Conservation (phyloP, 2,329 filamentous ascomycete species). For the Calcarisporium arbuscula region DNA sequence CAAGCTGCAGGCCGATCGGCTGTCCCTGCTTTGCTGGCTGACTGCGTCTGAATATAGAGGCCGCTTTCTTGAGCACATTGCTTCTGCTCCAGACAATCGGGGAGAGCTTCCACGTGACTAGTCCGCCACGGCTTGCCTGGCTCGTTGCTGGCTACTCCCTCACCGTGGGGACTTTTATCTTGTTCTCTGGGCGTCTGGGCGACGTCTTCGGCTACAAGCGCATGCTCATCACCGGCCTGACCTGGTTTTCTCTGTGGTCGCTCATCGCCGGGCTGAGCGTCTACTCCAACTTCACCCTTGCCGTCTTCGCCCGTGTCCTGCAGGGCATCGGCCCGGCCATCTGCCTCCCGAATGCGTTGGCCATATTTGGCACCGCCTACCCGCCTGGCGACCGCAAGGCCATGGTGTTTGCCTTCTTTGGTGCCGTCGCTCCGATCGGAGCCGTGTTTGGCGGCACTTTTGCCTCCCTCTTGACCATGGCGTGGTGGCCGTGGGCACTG, state of each 20-base stretch:
- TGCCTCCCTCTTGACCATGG: slow-evolving; percentile 31
- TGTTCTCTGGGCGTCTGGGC: slow-evolving; percentile 50
- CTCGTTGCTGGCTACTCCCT: slow-evolving; percentile 51
- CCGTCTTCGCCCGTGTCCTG: slow-evolving; percentile 45
- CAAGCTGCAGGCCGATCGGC: not conserved
- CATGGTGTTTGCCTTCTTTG: slow-evolving; percentile 50
- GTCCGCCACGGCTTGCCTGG: slow-evolving; percentile 45
- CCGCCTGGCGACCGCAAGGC: slow-evolving; percentile 50
- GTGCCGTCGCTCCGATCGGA: slow-evolving; percentile 39
- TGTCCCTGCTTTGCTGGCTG: not conserved
- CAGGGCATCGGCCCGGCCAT: slow-evolving; percentile 59
- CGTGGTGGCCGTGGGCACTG: slow-evolving; percentile 43
- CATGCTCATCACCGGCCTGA: slow-evolving; percentile 45
- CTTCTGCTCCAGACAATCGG: slow-evolving; percentile 43
- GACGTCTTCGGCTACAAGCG: slow-evolving; percentile 52
- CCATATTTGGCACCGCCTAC: slow-evolving; percentile 54
- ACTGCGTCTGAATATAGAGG: slow-evolving; percentile 19
- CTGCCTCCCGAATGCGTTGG: slow-evolving; percentile 56
- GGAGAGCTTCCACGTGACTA: slow-evolving; percentile 35
- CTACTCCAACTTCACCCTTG: slow-evolving; percentile 35
- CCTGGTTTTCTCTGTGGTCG: slow-evolving; percentile 50
- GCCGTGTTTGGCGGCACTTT: slow-evolving; percentile 36
- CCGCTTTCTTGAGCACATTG: slow-evolving; percentile 28
- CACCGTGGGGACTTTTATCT: slow-evolving; percentile 50
- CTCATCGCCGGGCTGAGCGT: slow-evolving; percentile 36